Base-by-base conservation (phyloP, 176 grass and related monocot species). In the Rhynchospora tenuis region DNA sequence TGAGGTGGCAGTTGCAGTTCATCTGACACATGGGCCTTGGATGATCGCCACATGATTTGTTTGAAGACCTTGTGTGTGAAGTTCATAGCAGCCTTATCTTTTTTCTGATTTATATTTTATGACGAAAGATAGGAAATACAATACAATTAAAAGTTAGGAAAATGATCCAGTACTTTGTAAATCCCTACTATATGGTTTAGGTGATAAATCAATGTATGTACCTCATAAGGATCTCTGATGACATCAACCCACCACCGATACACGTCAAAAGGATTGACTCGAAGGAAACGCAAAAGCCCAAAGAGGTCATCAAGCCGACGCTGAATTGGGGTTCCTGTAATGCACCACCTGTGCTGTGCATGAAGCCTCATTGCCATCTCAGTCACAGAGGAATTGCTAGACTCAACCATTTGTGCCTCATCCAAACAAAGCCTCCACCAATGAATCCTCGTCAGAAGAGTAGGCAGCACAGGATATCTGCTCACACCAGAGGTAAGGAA, bases 41-140 rank as follows among this genome's bases (percentile, higher is more conserved):
- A 94, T n/a, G 95, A 94, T n/a, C 95, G 95, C 95, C 95, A 98
- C 92, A 98, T 90, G 57, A 98, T 93, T 90, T 94, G 80, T 86
- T 56, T 98, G 44, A 98, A 98, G 69, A 94, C 90, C 29, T 91
- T 83, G 77, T 98, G 92, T 57, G 84, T 82, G 84, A 91, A 94
- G 82, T 93, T 84, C 89, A 94, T 98, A 83, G 95, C 95, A 73
- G 85, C 48, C 64, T 13, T 56, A 85, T 98, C 79, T 12, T 89
- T 90, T 67, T 72, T 94, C 95, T 98, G 90, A 76, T 83, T 33
- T 82, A 64, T 17, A 54, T 73, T 46, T 68, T 38, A 83, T 17
- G 48, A 24, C 27, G 17, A 81, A 81, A 86, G 74, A 33, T 73
- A 46, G 75, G 2, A 16, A 85, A 67, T 29, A 50, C 24, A 74